Base-by-base conservation (phyloP, 2,329 filamentous ascomycete genomes). In the Fusarium clavum region DNA sequence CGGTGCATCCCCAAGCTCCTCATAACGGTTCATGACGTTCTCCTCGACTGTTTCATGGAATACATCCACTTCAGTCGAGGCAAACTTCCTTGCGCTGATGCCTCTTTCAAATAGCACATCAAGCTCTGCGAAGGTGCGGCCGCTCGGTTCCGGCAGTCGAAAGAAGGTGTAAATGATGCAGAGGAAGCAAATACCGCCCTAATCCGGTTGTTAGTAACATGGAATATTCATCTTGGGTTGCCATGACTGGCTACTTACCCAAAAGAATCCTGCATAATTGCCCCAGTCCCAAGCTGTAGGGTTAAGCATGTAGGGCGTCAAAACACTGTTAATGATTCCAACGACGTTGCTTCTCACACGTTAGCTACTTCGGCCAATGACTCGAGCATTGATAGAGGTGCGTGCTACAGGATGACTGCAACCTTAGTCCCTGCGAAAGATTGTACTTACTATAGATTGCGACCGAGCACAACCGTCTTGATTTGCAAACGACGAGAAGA, bases 241-340 rank as follows among this genome's bases (percentile, higher is more conserved):
- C 45, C 20, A 34, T n/a, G 22, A n/a, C 47, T 27, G 18, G 18
- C 8, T 32, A 75, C 83, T 75, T 78, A 86, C 81, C 92, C 94
- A 94, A 84, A 97, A 97, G 82, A 97, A 97, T 29, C 94, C 94
- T 1, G 94, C 88, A 74, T 88, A 96, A 81, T 96, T 96, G 65
- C 88, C 86, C 94, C 94, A 97, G 80, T 97, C 84, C 94, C 94
- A 97, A 1, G 89, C 91, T 2, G 84, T 86, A 0, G 94, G 93
- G 81, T 97, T 97, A 44, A 97, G 86, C 94, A 97, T 97, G 81
- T 97, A 97, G 0, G 94, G 94, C 0, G 93, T 97, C 43, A 97
- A 81, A 6, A 97, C 91, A 53, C 89, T 91, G 77, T 90, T 93
- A 74, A 97, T 82, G 71, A 98, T 97, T 69, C 88, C 91, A 45